These are phyloP conservation scores for Fusarium anthophilum DNA, from an alignment of 2,329 filamentous ascomycete species.

Conservation along the genomic window DNA sequence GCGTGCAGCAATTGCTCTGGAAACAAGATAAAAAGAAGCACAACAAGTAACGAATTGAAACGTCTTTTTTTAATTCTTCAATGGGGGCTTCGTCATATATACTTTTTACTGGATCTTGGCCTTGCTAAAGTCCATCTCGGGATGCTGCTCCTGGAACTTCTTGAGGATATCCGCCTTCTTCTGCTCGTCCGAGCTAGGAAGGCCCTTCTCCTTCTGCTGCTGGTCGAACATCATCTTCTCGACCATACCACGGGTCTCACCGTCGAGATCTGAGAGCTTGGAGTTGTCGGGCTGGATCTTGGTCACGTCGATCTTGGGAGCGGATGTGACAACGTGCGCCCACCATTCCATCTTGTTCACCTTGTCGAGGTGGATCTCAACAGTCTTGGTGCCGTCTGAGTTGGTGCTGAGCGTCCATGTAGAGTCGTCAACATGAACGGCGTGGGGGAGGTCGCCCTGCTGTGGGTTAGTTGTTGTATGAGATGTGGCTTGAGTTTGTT, in stretches of 20 bases:
- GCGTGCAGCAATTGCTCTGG: conserved; percentile 65
- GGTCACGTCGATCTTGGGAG: conserved; percentile 91
- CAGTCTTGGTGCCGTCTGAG: conserved; percentile 70
- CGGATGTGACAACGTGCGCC: conserved; percentile 86
- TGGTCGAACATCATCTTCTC: conserved; percentile 99
- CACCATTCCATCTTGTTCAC: conserved; percentile 98
- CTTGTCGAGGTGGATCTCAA: conserved; percentile 93
- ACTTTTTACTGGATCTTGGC: conserved; percentile 63
- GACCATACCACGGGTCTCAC: conserved; percentile 94
- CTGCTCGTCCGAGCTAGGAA: conserved; percentile 92
- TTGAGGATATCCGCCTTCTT: conserved; percentile 93
- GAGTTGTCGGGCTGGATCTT: conserved; percentile 95
- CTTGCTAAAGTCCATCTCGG: conserved; percentile 77
- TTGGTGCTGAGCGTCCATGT: conserved; percentile 90
- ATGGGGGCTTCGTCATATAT: neutral
- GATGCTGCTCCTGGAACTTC: conserved; percentile 87
- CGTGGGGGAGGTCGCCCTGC: conserved; percentile 85
- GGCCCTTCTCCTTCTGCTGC: conserved; percentile 91
- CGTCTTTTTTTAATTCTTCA: conserved; percentile 2
- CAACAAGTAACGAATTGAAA: conserved; percentile 11
- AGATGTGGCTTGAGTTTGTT: neutral
- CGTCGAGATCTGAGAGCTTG: conserved; percentile 91
- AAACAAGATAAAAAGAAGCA: conserved; percentile 49
- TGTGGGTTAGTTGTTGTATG: neutral
- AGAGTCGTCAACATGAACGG: conserved; percentile 84